Base-by-base conservation (phyloP, 257 asterid genomes). In the Paraleonurus japonicus region DNA sequence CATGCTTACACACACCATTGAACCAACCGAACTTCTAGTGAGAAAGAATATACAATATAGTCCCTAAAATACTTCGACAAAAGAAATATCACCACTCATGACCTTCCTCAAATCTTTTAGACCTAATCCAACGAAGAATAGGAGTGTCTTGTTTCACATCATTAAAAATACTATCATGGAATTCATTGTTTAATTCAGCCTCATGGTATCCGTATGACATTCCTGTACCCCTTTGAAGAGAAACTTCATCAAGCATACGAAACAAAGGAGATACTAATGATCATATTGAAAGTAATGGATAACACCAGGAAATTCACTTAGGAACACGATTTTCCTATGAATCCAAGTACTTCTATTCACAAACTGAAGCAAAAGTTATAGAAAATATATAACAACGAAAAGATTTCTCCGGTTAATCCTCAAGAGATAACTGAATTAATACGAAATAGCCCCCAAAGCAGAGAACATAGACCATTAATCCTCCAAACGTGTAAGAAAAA, bases 391-490 rank as follows among this genome's bases (percentile, higher is more conserved):
- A 69, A 69, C 70, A 20, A 30, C 37, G 32, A 73, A 32, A 61
- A 17, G 7, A 12, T 11, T n/a, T 11, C 22, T 3, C 53, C 24
- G 6, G 2, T 51, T 32, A 28, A 11, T 37, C 28, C 26, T 22
- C 70, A 48, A 77, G 9, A 67, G 24, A 26, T 24, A 8, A 17
- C 23, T 16, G 39, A 69, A 73, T 37, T 23, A 64, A 72, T 19
- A 39, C 32, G 47, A 61, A 16, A 35, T 26, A 43, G 13, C 37
- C 8, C 74, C 35, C 6, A 39, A 39, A 67, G 65, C 59, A 69
- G 12, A 47, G 7, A 41, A 24, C 7, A 62, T 26, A 62, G 32
- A 39, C 39, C 20, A 54, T 53, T 19, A 69, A 37, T 10, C 65
- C 28, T 45, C 5, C 53, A 69, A 51, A 65, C 17, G 53, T 10